Evolutionary conservation across 2,329 filamentous ascomycete genomes (phyloP), one percentile per base, ranked within the genome.

Genomic region (Stemphylium lycopersici): DNA sequence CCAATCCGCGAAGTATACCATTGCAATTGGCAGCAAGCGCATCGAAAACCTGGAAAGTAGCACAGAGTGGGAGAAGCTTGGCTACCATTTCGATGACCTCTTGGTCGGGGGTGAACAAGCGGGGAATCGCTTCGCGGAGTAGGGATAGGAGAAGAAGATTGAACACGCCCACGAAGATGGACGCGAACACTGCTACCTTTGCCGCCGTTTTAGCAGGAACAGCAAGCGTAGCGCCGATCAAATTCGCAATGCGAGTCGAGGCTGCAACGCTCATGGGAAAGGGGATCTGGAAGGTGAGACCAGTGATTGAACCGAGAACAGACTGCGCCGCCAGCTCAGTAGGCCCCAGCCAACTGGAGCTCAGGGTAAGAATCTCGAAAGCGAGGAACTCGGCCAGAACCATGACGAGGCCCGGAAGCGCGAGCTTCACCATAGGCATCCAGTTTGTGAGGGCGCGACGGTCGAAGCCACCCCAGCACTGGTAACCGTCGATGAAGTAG

Each of bases 381-480:
- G 93, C 92, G 10, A 97, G 83, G 78, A 90, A 96, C 73, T 98
- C 93, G 4, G 93, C 92, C 73, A 96, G 87, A 2, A 98, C 89
- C 93, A 97, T 97, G 61, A 96, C 80, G 72, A 98, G 87, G 1
- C 93, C 93, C 0, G 93, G 93, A 11, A 97, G 79, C 0, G 93
- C 91, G 33, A 98, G 87, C 42, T 87, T 86, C 66, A 98, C 85
- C 93, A 96, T 96, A 7, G 88, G 88, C 1, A 81, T 81, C 90
- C 90, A 95, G 70, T 93, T 93, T 31, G 79, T 78, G 47, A 92
- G 80, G 0, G 89, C 88, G 34, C 84, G 84, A 54, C 76, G 80
- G n/a, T 86, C 87, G 72, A 93, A 89, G 2, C 90, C 90, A 55
- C 88, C 88, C 90, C 90, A 95, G 76, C 90, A 93, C 67, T 91